Base-by-base conservation (phyloP, 2,329 filamentous ascomycete genomes). In the Sphaerulina populicola region DNA sequence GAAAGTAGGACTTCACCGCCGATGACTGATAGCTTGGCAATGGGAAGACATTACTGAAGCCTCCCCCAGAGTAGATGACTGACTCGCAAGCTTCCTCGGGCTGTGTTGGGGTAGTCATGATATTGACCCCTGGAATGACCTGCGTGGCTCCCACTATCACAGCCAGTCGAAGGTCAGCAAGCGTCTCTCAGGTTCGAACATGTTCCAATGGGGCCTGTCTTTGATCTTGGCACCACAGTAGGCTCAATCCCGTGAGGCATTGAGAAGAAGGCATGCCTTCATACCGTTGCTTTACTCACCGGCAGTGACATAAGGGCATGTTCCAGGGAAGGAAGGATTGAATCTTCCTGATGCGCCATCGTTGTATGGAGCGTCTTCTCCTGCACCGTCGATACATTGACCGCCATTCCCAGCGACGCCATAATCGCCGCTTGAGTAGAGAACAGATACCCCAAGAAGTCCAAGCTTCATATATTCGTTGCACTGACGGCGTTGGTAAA, bases 391-490 rank as follows among this genome's bases (percentile, higher is more conserved):
- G 31, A 57, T 56, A 43, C 57, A 59, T 44, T 54, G 52, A 14
- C 48, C 48, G 11, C 11, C 41, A 36, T 66, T 60, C 30, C 48
- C 48, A n/a, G 64, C 64, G 6, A 68, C 67, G 36, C 66, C 66
- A 46, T 64, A 71, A 61, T 78, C 75, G n/a, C 75, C 76, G 2
- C 71, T 73, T 0, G 75, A 74, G 57, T 74, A 77, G 31, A 79
- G 53, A 12, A 80, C 65, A 1, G 73, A 72, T 9, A 77, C 69
- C 15, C 55, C 51, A 71, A 71, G 57, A 70, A 75, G 15, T 14
- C 73, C 76, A 2, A 80, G 71, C 67, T 80, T 80, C 72, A 79
- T 72, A 63, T 76, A 79, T 67, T 79, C 76, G 50, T 69, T 65
- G 60, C 77, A 80, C 63, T 80, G 77, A 2, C 77, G 69, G 44